Evolutionary conservation across 208 protist genomes (phyloP).

Genomic region (Leptomonas pyrrhocoris): DNA sequence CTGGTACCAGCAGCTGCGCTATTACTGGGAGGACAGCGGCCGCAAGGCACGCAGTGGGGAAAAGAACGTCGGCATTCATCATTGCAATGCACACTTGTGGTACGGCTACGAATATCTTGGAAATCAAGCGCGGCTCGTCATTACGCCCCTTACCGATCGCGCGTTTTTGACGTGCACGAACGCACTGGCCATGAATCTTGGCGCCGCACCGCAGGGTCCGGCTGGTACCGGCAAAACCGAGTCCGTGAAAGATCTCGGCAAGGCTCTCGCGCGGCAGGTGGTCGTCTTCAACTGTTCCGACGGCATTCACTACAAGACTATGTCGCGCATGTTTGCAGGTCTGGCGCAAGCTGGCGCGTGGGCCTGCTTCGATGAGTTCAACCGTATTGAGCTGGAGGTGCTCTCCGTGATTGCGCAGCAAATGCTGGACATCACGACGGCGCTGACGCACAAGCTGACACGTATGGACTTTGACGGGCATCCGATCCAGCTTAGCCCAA

Average conservation of each 20-base stretch:
- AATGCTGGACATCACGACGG: constrained; percentile 95
- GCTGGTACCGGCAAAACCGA: constrained; percentile 98
- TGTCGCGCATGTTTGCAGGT: constrained; percentile 97
- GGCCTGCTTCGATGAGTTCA: constrained; percentile 98
- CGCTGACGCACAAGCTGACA: constrained; percentile 78
- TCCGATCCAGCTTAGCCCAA: constrained; percentile 88
- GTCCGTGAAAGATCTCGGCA: constrained; percentile 95
- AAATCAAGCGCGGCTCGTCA: constrained; percentile 95
- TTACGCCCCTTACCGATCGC: constrained; percentile 97
- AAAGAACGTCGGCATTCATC: constrained; percentile 90
- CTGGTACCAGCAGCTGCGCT: constrained; percentile 95
- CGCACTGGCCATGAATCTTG: constrained; percentile 94
- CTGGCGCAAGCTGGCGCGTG: constrained; percentile 95
- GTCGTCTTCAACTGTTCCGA: constrained; percentile 98
- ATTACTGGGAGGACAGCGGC: constrained; percentile 91
- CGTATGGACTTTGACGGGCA: constrained; percentile 95
- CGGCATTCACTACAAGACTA: constrained; percentile 96
- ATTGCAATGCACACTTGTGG: constrained; percentile 89
- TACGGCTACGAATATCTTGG: constrained; percentile 98
- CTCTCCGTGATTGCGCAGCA: constrained; percentile 96
- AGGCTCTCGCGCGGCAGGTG: constrained; percentile 90
- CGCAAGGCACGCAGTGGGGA: constrained; percentile 28
- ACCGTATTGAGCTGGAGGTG: constrained; percentile 97
- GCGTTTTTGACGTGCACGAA: constrained; percentile 94
- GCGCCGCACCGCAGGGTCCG: constrained; percentile 94